Base-by-base conservation (phyloP, 345 rosid genomes). In the Dipteronia dyeriana region DNA sequence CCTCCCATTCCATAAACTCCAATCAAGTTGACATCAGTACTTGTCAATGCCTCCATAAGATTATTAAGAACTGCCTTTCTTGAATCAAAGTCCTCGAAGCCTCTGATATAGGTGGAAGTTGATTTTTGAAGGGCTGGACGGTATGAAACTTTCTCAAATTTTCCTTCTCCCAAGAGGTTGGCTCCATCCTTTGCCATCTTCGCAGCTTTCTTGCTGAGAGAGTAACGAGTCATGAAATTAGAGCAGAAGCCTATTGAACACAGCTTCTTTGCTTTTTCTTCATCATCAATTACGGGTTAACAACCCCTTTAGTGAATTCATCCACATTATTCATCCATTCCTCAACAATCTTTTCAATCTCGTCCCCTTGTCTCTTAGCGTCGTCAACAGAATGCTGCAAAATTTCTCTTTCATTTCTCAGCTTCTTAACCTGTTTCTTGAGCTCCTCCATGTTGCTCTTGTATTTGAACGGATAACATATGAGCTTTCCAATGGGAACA, bases 1-100 rank as follows among this genome's bases (percentile, higher is more conserved):
- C 53, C 53, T 12, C 53, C 53, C 53, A 47, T 10, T 4, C 82
- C 79, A 6, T 38, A 43, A 3, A 80, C 20, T 16, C 82, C 82
- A 70, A 80, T 68, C 25, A 34, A 34, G 45, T 60, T 39, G 68
- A 70, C 23, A 17, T 16, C 29, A 41, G 34, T 29, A 29, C 34
- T 22, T n/a, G 43, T 62, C 68, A 74, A 22, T 68, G 64, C 4
- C 31, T 67, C 64, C 10, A 68, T 47, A 47, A 47, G 2, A 1
- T 47, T 2, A 12, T 47, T 12, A 10, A 47, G 11, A 47, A 47
- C 14, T 12, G 16, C 13, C 53, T 9, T 10, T 47, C 14, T 47
- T 47, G 53, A 47, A 12, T 47, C 53, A 47, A 47, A 47, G 14
- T 47, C 53, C 49, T 9, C 61, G 31, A 19, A 29, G 43, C 17